Conservation (phyloP, 2,329 filamentous ascomycete genomes). For the Ascochyta koolunga region DNA sequence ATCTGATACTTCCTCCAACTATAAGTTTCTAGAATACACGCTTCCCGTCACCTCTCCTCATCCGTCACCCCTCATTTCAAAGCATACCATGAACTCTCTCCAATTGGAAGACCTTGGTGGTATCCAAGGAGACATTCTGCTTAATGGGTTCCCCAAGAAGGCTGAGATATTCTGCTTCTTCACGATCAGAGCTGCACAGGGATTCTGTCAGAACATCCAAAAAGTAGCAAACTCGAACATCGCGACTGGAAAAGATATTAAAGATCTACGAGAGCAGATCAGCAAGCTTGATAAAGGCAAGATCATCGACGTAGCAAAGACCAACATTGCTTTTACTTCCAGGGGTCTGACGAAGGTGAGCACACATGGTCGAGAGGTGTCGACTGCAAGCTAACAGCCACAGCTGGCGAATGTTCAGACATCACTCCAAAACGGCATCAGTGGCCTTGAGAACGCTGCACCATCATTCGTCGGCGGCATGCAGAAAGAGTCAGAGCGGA, state of each 20-base stretch:
- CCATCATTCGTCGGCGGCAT: slow-evolving; percentile 9
- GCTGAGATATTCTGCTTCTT: slow-evolving; percentile 16
- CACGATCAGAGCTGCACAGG: slow-evolving; percentile 12
- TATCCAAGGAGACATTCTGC: slow-evolving; percentile 14
- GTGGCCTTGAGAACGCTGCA: background rate
- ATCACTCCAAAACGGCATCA: slow-evolving; percentile 1
- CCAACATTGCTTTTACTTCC: slow-evolving; percentile 14
- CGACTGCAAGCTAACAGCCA: background rate
- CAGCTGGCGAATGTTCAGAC: slow-evolving; percentile 7
- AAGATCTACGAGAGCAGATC: slow-evolving; percentile 10
- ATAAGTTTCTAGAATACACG: too few species aligned
- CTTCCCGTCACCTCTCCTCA: background rate
- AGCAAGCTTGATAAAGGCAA: slow-evolving; percentile 3
- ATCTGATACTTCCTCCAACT: background rate
- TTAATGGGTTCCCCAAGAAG: slow-evolving; percentile 16
- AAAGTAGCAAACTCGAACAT: slow-evolving; percentile 12
- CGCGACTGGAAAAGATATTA: slow-evolving; percentile 9
- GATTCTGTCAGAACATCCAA: slow-evolving; percentile 10
- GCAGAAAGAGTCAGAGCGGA: slow-evolving; percentile 7
- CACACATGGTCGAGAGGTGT: too few species aligned
- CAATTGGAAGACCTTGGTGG: slow-evolving; percentile 4
- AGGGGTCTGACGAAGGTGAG: slow-evolving; percentile 7
- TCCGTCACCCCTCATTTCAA: background rate
- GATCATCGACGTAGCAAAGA: slow-evolving; percentile 13
- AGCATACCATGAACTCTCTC: slow-evolving; percentile 1